A percentile compares a stretch with the other conserved stretches of the same genome.
Conservation (phyloP, 257 asterid species). For the Nicotiana sylvestris region DNA sequence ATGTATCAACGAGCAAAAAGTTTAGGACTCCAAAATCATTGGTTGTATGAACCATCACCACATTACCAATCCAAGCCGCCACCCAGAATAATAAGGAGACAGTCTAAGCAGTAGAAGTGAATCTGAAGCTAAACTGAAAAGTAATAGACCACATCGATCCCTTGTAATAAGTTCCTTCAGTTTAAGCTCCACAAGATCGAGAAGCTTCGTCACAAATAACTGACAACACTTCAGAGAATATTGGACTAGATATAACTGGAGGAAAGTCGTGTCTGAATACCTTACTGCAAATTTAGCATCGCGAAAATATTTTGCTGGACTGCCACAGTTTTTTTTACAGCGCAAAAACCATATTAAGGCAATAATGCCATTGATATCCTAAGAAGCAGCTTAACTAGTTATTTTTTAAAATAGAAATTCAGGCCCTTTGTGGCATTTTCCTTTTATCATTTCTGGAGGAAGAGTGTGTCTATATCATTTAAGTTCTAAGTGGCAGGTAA, state of each 20-base stretch:
- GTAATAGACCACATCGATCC: constrained; percentile 23
- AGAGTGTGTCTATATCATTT: neutral
- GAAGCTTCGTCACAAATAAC: constrained; percentile 52
- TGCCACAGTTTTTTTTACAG: neutral
- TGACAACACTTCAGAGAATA: constrained; percentile 22
- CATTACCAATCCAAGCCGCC: no score
- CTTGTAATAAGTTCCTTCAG: constrained; percentile 65
- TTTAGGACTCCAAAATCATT: no score
- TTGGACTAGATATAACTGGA: neutral
- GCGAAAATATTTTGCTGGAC: neutral
- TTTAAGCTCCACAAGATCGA: constrained; percentile 83
- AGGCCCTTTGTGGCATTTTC: neutral
- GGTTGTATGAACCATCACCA: no score
- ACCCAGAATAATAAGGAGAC: no score
- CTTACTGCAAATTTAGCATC: neutral
- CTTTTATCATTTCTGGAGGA: neutral
- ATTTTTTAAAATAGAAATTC: neutral
- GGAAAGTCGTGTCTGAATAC: constrained; percentile 4
- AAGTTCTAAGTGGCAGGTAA: neutral
- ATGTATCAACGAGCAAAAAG: no score
- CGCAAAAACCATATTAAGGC: neutral
- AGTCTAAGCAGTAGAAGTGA: no score
- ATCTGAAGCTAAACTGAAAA: no score
- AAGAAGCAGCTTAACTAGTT: no score
- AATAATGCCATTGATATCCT: neutral